Base-by-base conservation (phyloP, 306 rosid species). In the Begonia peltatifolia region DNA sequence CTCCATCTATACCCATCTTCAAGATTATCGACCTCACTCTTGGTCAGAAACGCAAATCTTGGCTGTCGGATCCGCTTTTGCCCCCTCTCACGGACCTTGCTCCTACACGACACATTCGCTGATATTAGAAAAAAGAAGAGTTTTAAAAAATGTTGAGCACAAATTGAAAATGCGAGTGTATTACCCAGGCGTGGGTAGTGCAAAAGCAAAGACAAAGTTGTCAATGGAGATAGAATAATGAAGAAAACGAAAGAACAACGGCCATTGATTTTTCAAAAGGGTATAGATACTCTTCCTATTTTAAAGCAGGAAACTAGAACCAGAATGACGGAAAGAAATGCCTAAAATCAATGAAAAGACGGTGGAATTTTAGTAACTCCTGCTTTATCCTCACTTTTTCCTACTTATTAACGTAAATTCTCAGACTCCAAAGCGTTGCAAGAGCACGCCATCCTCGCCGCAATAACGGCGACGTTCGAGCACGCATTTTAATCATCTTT, bases 1-100 rank as follows among this genome's bases (percentile, higher is more conserved):
- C 97, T 62, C 97, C 97, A 90, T 49, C 97, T 76, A 68, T 90
- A 90, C 57, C 97, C 97, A 68, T 90, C 97, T 65, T 90, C 97
- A 48, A 90, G 95, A 65, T 90, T 77, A 78, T 90, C 97, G 53
- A 85, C 79, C 70, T 90, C 95, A 54, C 95, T 90, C 71, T 90
- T 90, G 0, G 97, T 90, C 94, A 90, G 71, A 63, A 90, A 90
- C 41, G 95, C 97, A 73, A 85, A 76, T 63, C 97, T 72, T 6
- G 82, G 94, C 65, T 80, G 95, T 80, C 87, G 77, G 46, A 90
- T 71, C 71, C 94, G 79, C 78, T 83, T 83, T 72, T 78, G 84
- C 73, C 81, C 97, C 71, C 81, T 84, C 82, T 80, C 85, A 58
- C 76, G 80, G 22, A 72, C 68, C 73, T 83, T 85, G 52, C 67